Base-by-base conservation (phyloP, 2,329 filamentous ascomycete genomes). In the Colletotrichum chlorophyti region DNA sequence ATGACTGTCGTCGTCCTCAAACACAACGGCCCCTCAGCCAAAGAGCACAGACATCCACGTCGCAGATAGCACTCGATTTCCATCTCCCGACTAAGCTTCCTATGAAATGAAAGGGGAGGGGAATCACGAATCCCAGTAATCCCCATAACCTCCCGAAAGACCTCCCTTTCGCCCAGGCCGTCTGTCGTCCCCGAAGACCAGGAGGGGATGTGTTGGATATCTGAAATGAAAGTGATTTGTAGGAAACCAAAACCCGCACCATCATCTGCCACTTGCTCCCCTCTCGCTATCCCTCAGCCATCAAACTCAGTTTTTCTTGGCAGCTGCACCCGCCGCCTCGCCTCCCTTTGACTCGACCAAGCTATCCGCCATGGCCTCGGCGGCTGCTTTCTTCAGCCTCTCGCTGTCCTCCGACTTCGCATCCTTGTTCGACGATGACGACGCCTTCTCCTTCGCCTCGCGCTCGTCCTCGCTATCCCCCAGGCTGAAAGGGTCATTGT, bases 401-500 rank as follows among this genome's bases (percentile, higher is more conserved):
- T 87, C 88, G 62, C 71, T 80, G 54, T 89, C 83, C 51, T 86
- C 83, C 63, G 79, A 68, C 68, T 83, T 82, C 23, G 46, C 15
- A 8, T 38, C 46, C 24, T 49, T 49, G 34, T 24, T 49, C 12
- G 46, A 49, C n/a, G 55, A 41, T 76, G 19, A 23, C 9, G 77
- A 37, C 76, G 77, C 49, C 70, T 87, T 88, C 40, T 83, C 82
- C 76, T 93, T 95, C 14, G 79, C 74, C 50, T 93, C 91, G 65
- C 90, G 90, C 74, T 99, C 95, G 65, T 97, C 93, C 65, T 98
- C 94, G 68, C 92, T 96, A 66, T 98, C 94, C 5, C 95, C 95
- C 12, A 99, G 83, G 68, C 93, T 97, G 76, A 99, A 99, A 0
- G 95, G 95, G 69, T 99, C 95, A 67, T 97, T 94, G 65, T 98